Base-by-base conservation (phyloP, 805 yeast genomes). In the Metschnikowia noctiluminum region DNA sequence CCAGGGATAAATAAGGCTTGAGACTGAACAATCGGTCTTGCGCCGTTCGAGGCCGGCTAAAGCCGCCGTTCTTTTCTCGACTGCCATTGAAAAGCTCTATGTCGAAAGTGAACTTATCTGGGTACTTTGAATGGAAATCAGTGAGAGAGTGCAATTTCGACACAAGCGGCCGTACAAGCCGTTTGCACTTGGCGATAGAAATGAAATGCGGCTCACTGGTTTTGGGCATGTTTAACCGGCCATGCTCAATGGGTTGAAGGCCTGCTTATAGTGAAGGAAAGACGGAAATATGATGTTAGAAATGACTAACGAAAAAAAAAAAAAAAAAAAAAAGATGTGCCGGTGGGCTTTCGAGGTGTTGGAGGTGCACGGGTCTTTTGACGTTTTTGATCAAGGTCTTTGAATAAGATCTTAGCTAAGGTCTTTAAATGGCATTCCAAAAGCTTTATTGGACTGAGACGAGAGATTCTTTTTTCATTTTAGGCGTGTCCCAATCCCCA, bases 101-200 rank as follows among this genome's bases (percentile, higher is more conserved):
- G 30, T 53, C 55, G 15, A 55, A 52, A 13, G 12, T 45, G 21
- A 55, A 48, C 15, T 49, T 47, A 5, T 53, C 46, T 3, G 75
- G 72, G 43, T 61, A 58, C 49, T 68, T 66, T 8, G 50, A 42
- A 37, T 54, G 55, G 15, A 60, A 43, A 40, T 67, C 69, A 27
- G 67, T 65, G 36, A 72, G 60, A 4, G 60, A 51, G 50, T 70
- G 74, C 38, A 70, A 60, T 49, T 69, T 69, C 28, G 73, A 56
- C 5, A 69, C 50, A 15, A 72, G 57, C 21, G 77, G 77, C 13
- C 77, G 62, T 8, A 64, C 60, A 1, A 66, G 52, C 37, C 75
- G 56, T 51, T 67, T 69, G 56, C 70, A 68, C 42, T 63, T 60
- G 14, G 66, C 46, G 13, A 58, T 48, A 28, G 58, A 41, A 27